Conservation (phyloP, 2,329 filamentous ascomycete genomes). For the Colletotrichum sp. region DNA sequence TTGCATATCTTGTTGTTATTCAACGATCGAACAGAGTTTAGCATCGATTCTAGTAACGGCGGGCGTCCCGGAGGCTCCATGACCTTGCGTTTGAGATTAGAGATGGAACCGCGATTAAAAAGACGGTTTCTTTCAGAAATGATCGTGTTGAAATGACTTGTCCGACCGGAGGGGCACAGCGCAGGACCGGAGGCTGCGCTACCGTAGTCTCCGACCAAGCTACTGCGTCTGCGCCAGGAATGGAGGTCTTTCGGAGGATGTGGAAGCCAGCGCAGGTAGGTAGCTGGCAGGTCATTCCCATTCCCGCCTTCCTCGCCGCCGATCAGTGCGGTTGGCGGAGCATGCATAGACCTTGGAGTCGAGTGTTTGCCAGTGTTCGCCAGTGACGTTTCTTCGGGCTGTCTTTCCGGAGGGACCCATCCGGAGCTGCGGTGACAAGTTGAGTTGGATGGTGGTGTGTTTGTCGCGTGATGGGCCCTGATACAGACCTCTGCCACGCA, state of each 20-base stretch:
- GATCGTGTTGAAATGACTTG: not conserved
- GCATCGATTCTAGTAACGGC: not conserved
- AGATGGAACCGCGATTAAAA: not conserved
- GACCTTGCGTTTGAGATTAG: not conserved
- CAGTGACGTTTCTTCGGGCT: not conserved
- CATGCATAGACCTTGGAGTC: constrained; percentile 7
- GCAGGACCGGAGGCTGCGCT: not conserved
- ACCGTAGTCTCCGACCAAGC: not conserved
- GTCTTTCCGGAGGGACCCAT: not conserved
- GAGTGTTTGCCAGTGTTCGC: not conserved
- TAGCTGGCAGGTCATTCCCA: not conserved
- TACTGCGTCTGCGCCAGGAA: not conserved
- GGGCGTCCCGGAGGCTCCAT: not conserved
- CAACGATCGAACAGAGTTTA: not conserved
- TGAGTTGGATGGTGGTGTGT: not conserved
- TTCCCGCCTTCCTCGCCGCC: not conserved
- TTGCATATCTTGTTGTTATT: not conserved
- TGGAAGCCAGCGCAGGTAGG: not conserved
- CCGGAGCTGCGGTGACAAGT: not conserved
- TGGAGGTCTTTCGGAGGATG: not conserved
- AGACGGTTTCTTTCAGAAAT: not conserved
- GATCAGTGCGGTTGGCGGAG: not conserved
- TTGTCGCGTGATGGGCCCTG: not conserved
- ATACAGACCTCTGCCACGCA: not conserved
- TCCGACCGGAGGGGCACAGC: not conserved